Evolutionary conservation across 345 rosid genomes (phyloP).

Genomic region (Trapa bicornis): DNA sequence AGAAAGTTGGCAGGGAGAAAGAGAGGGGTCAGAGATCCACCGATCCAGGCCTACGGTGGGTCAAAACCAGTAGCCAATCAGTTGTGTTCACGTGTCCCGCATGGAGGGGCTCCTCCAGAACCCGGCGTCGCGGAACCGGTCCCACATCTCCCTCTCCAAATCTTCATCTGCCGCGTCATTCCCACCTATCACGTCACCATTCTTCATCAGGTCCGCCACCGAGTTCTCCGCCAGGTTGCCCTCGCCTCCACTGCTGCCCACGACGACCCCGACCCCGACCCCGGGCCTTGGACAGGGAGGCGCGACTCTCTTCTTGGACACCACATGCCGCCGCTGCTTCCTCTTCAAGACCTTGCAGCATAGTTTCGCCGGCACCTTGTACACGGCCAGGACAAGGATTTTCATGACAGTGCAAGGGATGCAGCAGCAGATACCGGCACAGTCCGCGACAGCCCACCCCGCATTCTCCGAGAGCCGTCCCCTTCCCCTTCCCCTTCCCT

Average conservation of each 20-base stretch:
- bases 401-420: slow-evolving; percentile 52
- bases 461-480: slow-evolving; percentile 38
- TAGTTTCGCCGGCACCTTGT: slow-evolving; percentile 49
- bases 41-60: not conserved
- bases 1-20: not conserved
- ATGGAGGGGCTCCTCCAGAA: slow-evolving; percentile 41
- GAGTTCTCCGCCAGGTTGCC: slow-evolving; percentile 6
- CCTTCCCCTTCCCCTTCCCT: slow-evolving; percentile 13
- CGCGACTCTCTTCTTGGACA: slow-evolving; percentile 16
- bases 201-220: slow-evolving; percentile 13
- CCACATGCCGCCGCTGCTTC: slow-evolving; percentile 24
- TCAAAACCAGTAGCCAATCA: not conserved
- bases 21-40: not conserved
- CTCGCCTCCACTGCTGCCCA: not conserved
- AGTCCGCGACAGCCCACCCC: slow-evolving; percentile 62
- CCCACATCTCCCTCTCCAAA: slow-evolving; percentile 40
- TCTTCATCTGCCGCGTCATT: slow-evolving; percentile 2
- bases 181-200: slow-evolving; percentile 3
- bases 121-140: slow-evolving; percentile 26
- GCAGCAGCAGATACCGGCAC: slow-evolving; percentile 63
- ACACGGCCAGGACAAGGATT: slow-evolving; percentile 41
- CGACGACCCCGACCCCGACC: not conserved
- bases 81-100: slow-evolving; percentile 1
- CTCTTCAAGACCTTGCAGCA: slow-evolving; percentile 40
- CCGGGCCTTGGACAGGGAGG: slow-evolving; percentile 15